Evolutionary conservation across 768 basidiomycete genomes (phyloP).

Genomic region (Phanerochaete carnosa): DNA sequence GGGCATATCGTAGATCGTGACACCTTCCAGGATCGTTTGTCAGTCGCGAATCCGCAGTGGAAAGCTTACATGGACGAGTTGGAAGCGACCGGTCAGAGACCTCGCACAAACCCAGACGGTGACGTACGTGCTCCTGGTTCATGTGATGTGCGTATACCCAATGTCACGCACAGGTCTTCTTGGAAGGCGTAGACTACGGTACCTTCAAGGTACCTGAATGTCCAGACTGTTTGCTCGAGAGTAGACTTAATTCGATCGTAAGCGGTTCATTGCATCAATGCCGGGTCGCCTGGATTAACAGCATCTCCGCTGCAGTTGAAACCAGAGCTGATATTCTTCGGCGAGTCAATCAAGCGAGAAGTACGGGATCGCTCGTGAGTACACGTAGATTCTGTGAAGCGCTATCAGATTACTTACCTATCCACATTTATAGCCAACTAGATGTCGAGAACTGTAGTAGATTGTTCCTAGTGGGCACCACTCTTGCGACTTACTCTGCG

Average conservation of each 20-base stretch:
- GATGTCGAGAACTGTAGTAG: constrained; percentile 60
- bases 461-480: constrained; percentile 83
- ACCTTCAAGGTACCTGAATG: constrained; percentile 83
- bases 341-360: constrained; percentile 72
- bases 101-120: constrained; percentile 89
- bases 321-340: constrained; percentile 85
- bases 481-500: constrained; percentile 90
- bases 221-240: constrained; percentile 57
- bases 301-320: constrained; percentile 51
- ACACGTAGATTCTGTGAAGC: neutral
- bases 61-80: constrained; percentile 63
- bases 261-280: constrained; percentile 7
- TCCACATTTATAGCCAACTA: constrained; percentile 39
- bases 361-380: constrained; percentile 73
- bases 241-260: constrained; percentile 59
- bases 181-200: constrained; percentile 74
- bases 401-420: neutral
- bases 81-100: constrained; percentile 52
- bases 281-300: neutral
- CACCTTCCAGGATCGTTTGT: constrained; percentile 72
- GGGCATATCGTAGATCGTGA: constrained; percentile 68
- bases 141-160: no score
- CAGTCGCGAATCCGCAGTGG: constrained; percentile 77
- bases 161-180: constrained; percentile 57
- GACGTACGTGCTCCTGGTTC: no score